Evolutionary conservation across 306 rosid genomes (phyloP), one percentile per base, ranked within the genome.

Genomic region (Castanea sativa): DNA sequence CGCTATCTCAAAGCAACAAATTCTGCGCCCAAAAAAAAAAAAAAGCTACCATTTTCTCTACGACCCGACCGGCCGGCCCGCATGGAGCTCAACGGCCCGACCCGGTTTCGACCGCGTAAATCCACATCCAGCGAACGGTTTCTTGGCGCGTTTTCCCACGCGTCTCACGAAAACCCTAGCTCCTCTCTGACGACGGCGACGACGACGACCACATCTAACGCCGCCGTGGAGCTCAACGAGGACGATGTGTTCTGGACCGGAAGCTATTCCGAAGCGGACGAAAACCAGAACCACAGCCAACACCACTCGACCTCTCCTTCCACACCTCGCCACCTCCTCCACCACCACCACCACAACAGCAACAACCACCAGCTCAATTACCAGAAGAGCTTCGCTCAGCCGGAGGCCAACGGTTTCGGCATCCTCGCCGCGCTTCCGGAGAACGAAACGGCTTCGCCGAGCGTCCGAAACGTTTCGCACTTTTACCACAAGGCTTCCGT

Each of bases 391-490:
- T 81, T 85, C 55, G 73, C 84, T 0, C 81, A 81, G 3, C 78
- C 86, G 1, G 92, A 90, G 61, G 11, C 45, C 53, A 49, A 49
- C 53, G 30, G 87, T 11, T 93, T 88, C 81, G 98, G 97, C n/a
- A 89, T 93, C 86, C 98, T 89, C 68, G 95, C 98, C 30, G 95
- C 91, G 14, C 85, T 90, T 15, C 92, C 98, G 16, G 97, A 89
- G 71, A 81, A 85, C 56, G 89, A 91, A 65, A 60, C 85, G 11
- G 63, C 90, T 49, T 49, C 53, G 6, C 74, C 79, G 11, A 84
- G 30, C 29, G 76, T 68, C 4, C 82, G 85, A 0, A 80, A 73
- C 77, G 67, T 56, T 53, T 86, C 94, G 11, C 85, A 85, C 60
- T 75, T 85, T 38, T 85, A 81, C 83, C 88, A 77, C 43, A 87